phyloP scores from a whole-genome alignment of 2,329 filamentous ascomycete genomes.

The Colletotrichum somersetense region DNA sequence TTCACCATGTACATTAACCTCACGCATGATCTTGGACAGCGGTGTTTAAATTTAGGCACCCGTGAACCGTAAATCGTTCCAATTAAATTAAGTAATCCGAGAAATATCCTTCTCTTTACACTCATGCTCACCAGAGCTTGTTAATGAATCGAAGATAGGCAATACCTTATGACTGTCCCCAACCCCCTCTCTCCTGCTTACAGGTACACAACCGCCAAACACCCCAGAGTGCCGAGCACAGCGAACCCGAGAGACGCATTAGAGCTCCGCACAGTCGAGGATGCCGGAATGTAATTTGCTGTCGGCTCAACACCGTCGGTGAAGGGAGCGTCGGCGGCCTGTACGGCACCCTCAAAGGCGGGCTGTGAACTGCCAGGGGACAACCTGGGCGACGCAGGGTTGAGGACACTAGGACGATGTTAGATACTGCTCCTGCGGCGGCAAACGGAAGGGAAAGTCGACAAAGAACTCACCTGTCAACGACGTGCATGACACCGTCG shows the following conservation, averaged over 20 bases:
- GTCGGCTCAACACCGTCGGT: conserved; percentile 61
- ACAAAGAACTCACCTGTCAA: conserved; percentile 62
- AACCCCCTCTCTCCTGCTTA: neutral
- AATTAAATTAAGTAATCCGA: conserved; percentile 46
- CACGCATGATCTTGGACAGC: neutral
- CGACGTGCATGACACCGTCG: conserved; percentile 70
- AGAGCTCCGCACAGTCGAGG: conserved; percentile 42
- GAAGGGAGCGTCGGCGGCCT: conserved; percentile 63
- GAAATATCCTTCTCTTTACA: conserved; percentile 12
- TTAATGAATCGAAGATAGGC: neutral
- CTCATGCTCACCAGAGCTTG: conserved; percentile 17
- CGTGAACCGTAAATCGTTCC: neutral
- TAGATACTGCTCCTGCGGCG: neutral
- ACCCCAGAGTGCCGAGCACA: conserved; percentile 43
- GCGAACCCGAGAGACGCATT: conserved; percentile 41
- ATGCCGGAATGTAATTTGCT: conserved; percentile 45
- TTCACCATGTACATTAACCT: neutral
- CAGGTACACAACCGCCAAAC: conserved; percentile 37
- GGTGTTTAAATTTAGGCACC: neutral
- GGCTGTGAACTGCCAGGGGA: conserved; percentile 56
- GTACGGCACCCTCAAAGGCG: conserved; percentile 66
- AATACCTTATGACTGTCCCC: neutral
- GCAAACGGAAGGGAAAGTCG: conserved; percentile 41
- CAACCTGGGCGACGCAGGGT: conserved; percentile 48
- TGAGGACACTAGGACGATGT: conserved; percentile 54